Conservation (phyloP, 78 protist species). For the Dictyostelium firmibasis region DNA sequence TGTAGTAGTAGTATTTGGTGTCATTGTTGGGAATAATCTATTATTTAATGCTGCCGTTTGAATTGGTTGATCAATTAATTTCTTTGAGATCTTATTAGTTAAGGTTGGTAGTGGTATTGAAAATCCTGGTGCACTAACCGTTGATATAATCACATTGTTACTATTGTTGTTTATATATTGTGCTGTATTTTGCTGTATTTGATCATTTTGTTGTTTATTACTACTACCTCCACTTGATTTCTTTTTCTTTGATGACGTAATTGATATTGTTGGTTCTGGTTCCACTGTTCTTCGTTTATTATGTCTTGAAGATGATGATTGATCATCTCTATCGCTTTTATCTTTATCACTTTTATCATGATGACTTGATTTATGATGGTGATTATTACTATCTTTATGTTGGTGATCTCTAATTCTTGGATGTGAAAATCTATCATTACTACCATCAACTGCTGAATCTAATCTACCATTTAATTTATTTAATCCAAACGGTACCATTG, state of each 20-base stretch:
- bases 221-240: neutral
- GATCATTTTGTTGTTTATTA: neutral
- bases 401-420: neutral
- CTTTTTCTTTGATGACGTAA: neutral
- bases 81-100: neutral
- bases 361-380: neutral
- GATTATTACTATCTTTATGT: neutral
- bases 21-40: neutral
- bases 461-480: conserved; percentile 1
- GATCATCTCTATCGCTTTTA: conserved; percentile 3
- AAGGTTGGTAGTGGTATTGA: neutral
- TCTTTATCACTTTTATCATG: neutral
- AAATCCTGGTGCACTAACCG: neutral
- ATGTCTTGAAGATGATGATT: neutral
- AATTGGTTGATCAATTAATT: neutral
- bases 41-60: neutral
- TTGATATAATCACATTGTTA: neutral
- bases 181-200: neutral
- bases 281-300: neutral
- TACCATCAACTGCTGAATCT: neutral
- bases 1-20: neutral
- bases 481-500: neutral
- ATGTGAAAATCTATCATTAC: neutral
- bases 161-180: neutral
- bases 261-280: neutral